Evolutionary conservation across 192 early-diverging fungal genomes (phyloP).

Genomic region (Helicostylum pulchrum): DNA sequence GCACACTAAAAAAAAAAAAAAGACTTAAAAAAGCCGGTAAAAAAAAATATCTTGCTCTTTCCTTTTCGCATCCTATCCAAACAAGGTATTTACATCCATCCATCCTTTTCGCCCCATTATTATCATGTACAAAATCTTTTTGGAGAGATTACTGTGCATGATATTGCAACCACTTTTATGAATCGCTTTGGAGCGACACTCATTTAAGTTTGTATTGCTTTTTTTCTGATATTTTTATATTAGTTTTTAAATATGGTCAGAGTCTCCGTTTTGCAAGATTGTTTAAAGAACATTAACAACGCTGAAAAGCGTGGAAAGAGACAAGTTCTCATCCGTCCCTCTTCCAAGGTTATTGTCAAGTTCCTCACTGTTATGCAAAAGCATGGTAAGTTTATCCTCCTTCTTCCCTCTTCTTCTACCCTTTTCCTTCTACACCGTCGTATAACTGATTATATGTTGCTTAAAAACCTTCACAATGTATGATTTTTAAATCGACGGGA

Average conservation of each 20-base stretch:
- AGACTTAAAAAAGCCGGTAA: neutral
- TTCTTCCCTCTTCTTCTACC: neutral
- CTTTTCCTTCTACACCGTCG: neutral
- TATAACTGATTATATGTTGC: conserved; percentile 15
- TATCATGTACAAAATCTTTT: conserved; percentile 3
- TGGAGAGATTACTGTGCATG: conserved; percentile 9
- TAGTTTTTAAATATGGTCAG: conserved; percentile 85
- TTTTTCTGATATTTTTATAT: neutral
- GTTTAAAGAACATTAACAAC: conserved; percentile 98
- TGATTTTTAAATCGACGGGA: conserved; percentile 17
- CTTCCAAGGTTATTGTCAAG: conserved; percentile 98
- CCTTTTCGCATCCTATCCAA: conserved; percentile 8
- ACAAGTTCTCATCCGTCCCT: conserved; percentile 95
- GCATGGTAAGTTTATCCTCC: conserved; percentile 70
- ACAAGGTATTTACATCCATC: conserved; percentile 28
- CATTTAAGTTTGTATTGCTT: conserved; percentile 12
- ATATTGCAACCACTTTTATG: conserved; percentile 22
- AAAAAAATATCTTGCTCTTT: neutral
- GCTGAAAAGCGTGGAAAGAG: conserved; percentile 98
- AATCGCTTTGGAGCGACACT: conserved; percentile 25
- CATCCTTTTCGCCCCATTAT: conserved; percentile 21
- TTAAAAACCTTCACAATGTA: neutral
- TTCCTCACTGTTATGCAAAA: conserved; percentile 99
- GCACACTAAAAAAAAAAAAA: neutral
- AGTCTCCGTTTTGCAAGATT: conserved; percentile 95